A percentile compares a stretch with the other conserved stretches of the same genome.
Conservation (phyloP, 2,329 filamentous ascomycete species). For the Claviceps purpurea region DNA sequence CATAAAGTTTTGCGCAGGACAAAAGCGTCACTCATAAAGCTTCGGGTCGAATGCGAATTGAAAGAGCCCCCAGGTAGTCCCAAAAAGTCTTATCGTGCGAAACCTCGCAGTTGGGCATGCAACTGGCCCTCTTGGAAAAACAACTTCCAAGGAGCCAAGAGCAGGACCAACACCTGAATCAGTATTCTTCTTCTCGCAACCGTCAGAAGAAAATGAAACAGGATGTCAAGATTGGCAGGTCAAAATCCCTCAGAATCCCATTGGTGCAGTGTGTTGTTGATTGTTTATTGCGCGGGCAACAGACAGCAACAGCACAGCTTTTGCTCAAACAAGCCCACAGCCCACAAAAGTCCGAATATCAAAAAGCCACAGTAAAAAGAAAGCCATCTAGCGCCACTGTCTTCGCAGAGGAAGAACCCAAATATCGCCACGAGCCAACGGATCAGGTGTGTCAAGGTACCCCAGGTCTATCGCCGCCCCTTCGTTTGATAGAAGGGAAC, state of each 20-base stretch:
- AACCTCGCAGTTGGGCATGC: neutral
- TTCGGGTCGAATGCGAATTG: constrained; percentile 5
- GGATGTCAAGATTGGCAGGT: constrained; percentile 14
- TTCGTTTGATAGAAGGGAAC: constrained; percentile 27
- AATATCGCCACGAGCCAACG: constrained; percentile 24
- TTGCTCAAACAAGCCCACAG: constrained; percentile 2
- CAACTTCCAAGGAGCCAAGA: neutral
- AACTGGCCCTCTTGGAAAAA: neutral
- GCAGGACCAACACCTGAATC: neutral
- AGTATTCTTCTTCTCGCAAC: neutral
- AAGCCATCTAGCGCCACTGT: constrained; percentile 15
- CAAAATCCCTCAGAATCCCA: constrained; percentile 29
- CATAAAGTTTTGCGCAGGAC: constrained; percentile 1
- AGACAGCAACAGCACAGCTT: no score
- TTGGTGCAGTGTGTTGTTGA: constrained; percentile 12
- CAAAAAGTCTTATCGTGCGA: constrained; percentile 9
- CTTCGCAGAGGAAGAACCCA: constrained; percentile 4
- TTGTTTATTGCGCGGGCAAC: no score
- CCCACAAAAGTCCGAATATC: constrained; percentile 11
- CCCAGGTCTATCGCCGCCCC: constrained; percentile 41
- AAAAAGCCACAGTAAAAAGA: constrained; percentile 19
- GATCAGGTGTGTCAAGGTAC: constrained; percentile 32
- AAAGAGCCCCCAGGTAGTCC: constrained; percentile 24
- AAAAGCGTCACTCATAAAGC: constrained; percentile 10
- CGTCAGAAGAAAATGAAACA: no score